These are phyloP conservation scores for Amauroascus verrucosus DNA, from an alignment of 2,329 filamentous ascomycete species.

Conservation along the genomic window DNA sequence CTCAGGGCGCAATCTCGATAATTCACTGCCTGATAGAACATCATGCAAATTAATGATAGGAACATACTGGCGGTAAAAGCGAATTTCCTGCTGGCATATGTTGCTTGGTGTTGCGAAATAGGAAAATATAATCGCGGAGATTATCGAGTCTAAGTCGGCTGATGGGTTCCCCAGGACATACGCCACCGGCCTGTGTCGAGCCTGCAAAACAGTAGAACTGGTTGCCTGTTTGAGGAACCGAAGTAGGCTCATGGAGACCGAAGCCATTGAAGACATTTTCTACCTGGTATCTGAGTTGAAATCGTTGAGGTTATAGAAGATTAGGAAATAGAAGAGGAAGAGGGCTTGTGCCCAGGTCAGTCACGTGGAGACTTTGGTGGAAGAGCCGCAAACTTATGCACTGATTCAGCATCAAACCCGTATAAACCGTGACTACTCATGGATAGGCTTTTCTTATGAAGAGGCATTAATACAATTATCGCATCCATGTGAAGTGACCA, in stretches of 20 bases:
- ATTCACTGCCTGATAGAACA: slow-evolving; percentile 35
- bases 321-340: background rate
- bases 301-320: background rate
- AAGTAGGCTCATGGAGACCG: slow-evolving; percentile 20
- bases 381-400: background rate
- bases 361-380: background rate
- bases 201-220: slow-evolving; percentile 19
- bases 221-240: slow-evolving; percentile 31
- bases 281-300: background rate
- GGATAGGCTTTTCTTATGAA: background rate
- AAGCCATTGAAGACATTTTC: background rate
- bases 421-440: background rate
- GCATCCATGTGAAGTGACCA: background rate
- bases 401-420: background rate
- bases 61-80: slow-evolving; percentile 36
- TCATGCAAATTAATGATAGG: slow-evolving; percentile 50
- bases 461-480: background rate
- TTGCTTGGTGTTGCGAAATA: slow-evolving; percentile 43
- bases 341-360: background rate
- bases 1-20: slow-evolving; percentile 47
- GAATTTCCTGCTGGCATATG: slow-evolving; percentile 6
- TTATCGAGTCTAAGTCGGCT: slow-evolving; percentile 54
- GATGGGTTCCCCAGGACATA: slow-evolving; percentile 38
- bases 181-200: slow-evolving; percentile 22
- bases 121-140: slow-evolving; percentile 51